These are phyloP conservation scores for Syncephalastrum monosporum DNA, from an alignment of 371 early-diverging fungal genomes.

Conservation along the genomic window DNA sequence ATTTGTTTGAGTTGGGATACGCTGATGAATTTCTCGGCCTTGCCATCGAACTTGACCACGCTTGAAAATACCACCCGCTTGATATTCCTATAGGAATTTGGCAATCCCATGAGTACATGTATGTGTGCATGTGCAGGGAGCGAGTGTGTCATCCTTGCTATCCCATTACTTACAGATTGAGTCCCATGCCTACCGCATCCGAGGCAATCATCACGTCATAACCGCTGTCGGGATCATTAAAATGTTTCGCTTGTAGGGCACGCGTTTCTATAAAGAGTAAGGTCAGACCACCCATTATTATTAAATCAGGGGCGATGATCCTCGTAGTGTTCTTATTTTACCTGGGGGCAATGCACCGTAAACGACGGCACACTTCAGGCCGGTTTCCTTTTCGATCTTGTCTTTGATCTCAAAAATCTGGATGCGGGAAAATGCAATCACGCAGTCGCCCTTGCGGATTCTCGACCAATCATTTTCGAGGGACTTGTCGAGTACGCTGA, in stretches of 20 bases:
- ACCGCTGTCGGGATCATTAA: constrained; percentile 82
- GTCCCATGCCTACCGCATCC: constrained; percentile 97
- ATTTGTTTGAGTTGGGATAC: constrained; percentile 90
- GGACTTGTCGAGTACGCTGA: constrained; percentile 54
- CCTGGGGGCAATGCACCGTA: constrained; percentile 92
- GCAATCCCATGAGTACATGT: not conserved
- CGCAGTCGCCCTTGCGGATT: constrained; percentile 81
- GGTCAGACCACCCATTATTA: not conserved
- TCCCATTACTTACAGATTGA: constrained; percentile 72
- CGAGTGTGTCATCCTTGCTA: not conserved
- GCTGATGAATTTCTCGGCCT: constrained; percentile 42
- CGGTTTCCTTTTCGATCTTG: constrained; percentile 74
- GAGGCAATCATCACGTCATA: constrained; percentile 90
- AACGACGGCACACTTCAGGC: constrained; percentile 84
- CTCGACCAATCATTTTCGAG: constrained; percentile 56
- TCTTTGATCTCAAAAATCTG: constrained; percentile 78
- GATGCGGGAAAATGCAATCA: constrained; percentile 85
- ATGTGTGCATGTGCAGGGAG: not conserved
- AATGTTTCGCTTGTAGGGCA: constrained; percentile 83
- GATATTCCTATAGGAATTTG: constrained; percentile 62
- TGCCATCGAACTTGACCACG: constrained; percentile 80
- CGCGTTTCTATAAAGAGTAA: constrained; percentile 65
- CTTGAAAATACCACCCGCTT: constrained; percentile 82
- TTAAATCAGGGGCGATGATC: not conserved
- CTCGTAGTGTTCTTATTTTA: constrained; percentile 8